These are phyloP conservation scores for Boletus rubescentipes DNA, from an alignment of 768 basidiomycete species.

Conservation along the genomic window DNA sequence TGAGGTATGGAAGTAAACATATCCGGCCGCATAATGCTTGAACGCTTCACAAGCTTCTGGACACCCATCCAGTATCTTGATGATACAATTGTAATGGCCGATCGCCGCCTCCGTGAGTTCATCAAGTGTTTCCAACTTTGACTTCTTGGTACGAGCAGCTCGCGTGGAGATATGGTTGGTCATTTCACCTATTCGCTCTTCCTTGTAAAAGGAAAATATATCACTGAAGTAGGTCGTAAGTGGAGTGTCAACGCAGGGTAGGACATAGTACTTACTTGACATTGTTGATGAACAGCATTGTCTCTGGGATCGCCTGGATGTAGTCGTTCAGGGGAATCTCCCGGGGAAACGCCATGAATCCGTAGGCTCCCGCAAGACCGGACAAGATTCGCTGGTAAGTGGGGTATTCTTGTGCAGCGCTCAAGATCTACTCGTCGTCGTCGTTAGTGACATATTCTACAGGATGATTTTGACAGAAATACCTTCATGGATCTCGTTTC, in stretches of 20 bases:
- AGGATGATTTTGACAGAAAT: neutral
- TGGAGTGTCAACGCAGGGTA: neutral
- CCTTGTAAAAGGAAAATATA: constrained; percentile 42
- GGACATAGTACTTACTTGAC: constrained; percentile 34
- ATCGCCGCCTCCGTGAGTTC: constrained; percentile 28
- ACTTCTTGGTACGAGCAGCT: constrained; percentile 21
- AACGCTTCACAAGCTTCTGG: constrained; percentile 21
- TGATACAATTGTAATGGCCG: constrained; percentile 20
- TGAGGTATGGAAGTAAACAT: constrained; percentile 31
- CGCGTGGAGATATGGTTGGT: constrained; percentile 37
- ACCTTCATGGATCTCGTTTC: constrained; percentile 32
- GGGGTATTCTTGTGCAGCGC: constrained; percentile 26
- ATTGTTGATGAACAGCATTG: constrained; percentile 32
- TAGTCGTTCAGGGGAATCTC: constrained; percentile 34
- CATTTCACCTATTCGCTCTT: constrained; percentile 36
- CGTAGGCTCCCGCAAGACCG: constrained; percentile 36
- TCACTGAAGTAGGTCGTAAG: constrained; percentile 28
- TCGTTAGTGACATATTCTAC: neutral
- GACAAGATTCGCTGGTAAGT: constrained; percentile 30
- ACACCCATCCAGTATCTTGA: constrained; percentile 24
- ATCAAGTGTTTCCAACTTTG: constrained; percentile 30
- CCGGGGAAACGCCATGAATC: constrained; percentile 36
- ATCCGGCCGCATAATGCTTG: constrained; percentile 19
- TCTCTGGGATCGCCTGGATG: constrained; percentile 39
- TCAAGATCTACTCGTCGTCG: constrained; percentile 15